Evolutionary conservation across 768 basidiomycete genomes (phyloP).

Genomic region (Mycena galericulata): DNA sequence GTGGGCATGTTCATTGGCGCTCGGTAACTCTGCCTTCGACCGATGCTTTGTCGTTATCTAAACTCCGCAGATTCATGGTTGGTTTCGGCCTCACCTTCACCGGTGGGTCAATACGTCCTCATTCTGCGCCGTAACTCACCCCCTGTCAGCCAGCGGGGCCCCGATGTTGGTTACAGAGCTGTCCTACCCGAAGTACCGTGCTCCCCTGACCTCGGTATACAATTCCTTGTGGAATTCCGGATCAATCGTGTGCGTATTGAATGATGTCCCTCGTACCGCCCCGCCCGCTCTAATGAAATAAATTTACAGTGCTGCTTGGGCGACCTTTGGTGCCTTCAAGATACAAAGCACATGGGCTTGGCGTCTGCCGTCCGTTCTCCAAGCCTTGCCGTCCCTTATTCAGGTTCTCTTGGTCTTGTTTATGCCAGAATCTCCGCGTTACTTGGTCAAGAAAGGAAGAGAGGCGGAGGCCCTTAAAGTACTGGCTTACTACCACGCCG

Average conservation of each 20-base stretch:
- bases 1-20: conserved; percentile 86
- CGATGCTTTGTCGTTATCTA: not conserved
- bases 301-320: conserved; percentile 76
- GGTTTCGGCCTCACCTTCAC: conserved; percentile 84
- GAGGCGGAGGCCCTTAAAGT: conserved; percentile 74
- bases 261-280: conserved; percentile 7
- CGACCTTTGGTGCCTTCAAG: conserved; percentile 83
- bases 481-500: conserved; percentile 87
- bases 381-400: conserved; percentile 74
- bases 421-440: conserved; percentile 88
- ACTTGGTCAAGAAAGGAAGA: conserved; percentile 80
- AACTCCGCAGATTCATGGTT: conserved; percentile 64
- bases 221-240: conserved; percentile 92
- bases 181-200: conserved; percentile 87
- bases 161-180: conserved; percentile 89
- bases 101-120: conserved; percentile 46
- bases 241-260: conserved; percentile 69
- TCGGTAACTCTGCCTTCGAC: conserved; percentile 51
- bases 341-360: conserved; percentile 79
- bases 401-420: conserved; percentile 77
- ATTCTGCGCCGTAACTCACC: conserved; percentile 1
- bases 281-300: not conserved
- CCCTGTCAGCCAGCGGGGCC: conserved; percentile 67
- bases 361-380: conserved; percentile 83
- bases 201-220: conserved; percentile 80